Evolutionary conservation across 768 basidiomycete species (phyloP), one percentile per base, ranked within the genome.

Genomic region (Porpolomopsis calyptriformis): DNA sequence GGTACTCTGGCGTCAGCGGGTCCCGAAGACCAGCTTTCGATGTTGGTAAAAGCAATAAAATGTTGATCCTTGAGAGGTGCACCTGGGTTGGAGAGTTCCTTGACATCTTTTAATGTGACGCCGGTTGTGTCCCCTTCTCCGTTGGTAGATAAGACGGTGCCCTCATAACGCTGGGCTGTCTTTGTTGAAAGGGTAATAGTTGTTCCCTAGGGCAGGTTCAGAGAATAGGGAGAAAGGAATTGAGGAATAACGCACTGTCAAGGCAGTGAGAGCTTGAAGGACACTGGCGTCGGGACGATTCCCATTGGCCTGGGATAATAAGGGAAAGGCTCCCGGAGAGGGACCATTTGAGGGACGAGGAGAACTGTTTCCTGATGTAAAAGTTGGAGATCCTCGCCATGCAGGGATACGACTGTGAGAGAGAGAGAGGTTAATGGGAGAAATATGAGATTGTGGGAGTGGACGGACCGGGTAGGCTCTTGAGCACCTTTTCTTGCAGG

Each of bases 111-210:
- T 50, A 90, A 72, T 6, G 79, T 78, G 44, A 88, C 76, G 38
- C 87, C 88, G 10, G 68, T 62, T 22, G 74, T 77, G 60, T 85
- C 82, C 38, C 81, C 78, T 56, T 87, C 85, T 18, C 59, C 65
- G 48, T 59, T 60, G 33, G 82, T 81, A 20, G 77, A 78, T 11
- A 55, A 65, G 47, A 90, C 68, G 52, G 77, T 77, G 46, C 86
- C 87, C 59, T 89, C 84, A 60, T 78, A 82, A 52, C 84, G 84
- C 54, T 77, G 71, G 26, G 70, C 67, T 11, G 80, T 72, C 72
- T 85, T 85, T 37, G 82, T 84, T 19, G 63, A 59, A 49, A 90
- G 71, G n/a, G 85, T 84, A 56, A 90, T 71, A 29, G 82, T 85
- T 4, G 82, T 85, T 33, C 87, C 85, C 86, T 52, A 47, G 39